Conservation (phyloP, 305 asterid species). For the Ajuga reptans region DNA sequence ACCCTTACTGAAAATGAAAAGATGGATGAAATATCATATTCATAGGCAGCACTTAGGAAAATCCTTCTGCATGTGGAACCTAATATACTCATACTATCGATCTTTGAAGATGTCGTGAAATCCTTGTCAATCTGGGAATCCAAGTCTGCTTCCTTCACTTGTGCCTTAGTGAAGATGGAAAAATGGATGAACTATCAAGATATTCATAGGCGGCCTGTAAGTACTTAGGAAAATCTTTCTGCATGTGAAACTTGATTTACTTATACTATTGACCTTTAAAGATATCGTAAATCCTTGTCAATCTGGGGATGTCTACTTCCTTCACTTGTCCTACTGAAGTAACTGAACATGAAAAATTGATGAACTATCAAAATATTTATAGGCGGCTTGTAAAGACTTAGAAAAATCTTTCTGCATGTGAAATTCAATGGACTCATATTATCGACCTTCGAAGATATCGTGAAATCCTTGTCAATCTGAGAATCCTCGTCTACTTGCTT, state of each 20-base stretch:
- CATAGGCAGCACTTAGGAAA: background rate
- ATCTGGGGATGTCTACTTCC: background rate
- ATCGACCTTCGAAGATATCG: background rate
- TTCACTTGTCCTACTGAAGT: conserved; percentile 2
- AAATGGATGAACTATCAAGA: too few species aligned
- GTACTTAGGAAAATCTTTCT: background rate
- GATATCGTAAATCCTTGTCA: background rate
- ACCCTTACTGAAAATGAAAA: too few species aligned
- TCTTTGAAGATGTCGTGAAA: too few species aligned
- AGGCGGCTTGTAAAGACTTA: background rate
- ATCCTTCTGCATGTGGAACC: too few species aligned
- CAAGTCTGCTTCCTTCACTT: too few species aligned
- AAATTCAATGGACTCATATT: background rate
- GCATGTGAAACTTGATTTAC: background rate
- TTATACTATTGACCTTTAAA: conserved; percentile 2
- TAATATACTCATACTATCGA: too few species aligned
- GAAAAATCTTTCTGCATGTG: conserved; percentile 3
- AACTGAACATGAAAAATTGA: conserved; percentile 3
- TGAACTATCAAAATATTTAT: background rate
- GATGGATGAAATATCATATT: too few species aligned
- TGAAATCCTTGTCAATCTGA: background rate
- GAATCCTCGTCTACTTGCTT: background rate
- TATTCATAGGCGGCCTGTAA: too few species aligned
- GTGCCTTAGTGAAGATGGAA: too few species aligned
- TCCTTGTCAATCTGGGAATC: too few species aligned